These are phyloP conservation scores for Tricholoma terreum DNA, from an alignment of 768 basidiomycete genomes.

Conservation along the genomic window DNA sequence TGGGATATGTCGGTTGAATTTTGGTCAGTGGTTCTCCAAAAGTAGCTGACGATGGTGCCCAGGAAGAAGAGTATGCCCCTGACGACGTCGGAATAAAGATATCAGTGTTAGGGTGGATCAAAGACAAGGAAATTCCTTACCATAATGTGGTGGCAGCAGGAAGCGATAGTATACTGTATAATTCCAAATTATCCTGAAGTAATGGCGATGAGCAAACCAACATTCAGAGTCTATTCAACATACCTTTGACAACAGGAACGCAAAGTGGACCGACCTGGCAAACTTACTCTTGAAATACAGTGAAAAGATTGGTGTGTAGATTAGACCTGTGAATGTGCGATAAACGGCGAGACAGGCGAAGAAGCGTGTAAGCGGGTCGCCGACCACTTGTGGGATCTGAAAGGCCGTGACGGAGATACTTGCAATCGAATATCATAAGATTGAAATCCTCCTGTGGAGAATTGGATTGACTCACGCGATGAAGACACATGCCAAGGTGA, in stretches of 20 bases:
- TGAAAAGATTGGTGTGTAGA: slow-evolving; percentile 1
- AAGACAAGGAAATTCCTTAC: not conserved
- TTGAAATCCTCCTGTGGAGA: not conserved
- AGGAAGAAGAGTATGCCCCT: slow-evolving; percentile 5
- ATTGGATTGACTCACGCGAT: not conserved
- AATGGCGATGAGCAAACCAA: not conserved
- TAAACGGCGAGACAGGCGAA: slow-evolving; percentile 4
- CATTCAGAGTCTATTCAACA: too few relatives aligned
- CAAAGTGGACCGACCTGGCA: slow-evolving; percentile 1
- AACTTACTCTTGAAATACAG: slow-evolving; percentile 1
- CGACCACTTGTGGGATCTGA: slow-evolving; percentile 1
- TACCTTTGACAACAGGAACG: slow-evolving; percentile 1
- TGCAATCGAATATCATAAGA: not conserved
- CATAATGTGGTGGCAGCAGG: slow-evolving; percentile 4
- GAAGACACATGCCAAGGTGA: slow-evolving; percentile 1
- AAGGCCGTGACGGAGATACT: slow-evolving; percentile 1
- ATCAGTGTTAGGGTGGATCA: not conserved
- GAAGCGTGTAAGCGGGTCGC: not conserved
- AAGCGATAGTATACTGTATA: not conserved
- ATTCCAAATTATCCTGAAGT: not conserved
- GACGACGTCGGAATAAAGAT: not conserved
- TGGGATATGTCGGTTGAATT: not conserved
- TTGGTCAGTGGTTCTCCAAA: not conserved
- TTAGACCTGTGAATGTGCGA: not conserved
- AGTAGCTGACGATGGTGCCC: not conserved